phyloP scores from a whole-genome alignment of 2,329 filamentous ascomycete species.

The Epichloe elymi region DNA sequence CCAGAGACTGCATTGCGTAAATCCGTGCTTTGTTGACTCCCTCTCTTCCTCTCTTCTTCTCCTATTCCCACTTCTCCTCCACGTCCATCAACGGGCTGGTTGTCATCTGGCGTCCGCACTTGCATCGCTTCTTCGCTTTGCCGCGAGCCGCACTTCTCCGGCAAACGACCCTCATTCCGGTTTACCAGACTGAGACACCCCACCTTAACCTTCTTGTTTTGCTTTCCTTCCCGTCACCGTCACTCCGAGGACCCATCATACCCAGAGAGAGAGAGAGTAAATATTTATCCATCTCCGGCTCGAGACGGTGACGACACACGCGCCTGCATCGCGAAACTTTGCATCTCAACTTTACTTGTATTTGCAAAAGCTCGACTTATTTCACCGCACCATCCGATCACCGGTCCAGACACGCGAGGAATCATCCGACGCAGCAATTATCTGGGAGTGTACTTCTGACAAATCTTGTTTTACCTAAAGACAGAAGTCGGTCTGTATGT shows the following conservation, averaged over 20 bases:
- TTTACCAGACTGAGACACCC: background rate
- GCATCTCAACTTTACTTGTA: background rate
- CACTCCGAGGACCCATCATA: background rate
- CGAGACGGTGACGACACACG: background rate
- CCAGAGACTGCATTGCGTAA: background rate
- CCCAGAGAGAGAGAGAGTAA: background rate
- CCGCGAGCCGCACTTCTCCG: conserved; percentile 1
- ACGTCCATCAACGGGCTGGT: background rate
- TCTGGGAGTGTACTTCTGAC: no score
- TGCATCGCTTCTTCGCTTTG: background rate
- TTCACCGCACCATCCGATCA: background rate
- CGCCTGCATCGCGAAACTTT: background rate
- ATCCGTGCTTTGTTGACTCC: background rate
- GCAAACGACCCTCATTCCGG: background rate
- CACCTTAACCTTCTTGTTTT: background rate
- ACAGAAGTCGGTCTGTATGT: conserved; percentile 6
- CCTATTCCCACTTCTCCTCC: background rate
- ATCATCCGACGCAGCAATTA: background rate
- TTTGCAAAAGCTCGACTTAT: background rate
- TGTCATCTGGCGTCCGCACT: background rate
- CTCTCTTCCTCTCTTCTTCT: background rate
- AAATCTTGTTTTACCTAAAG: no score
- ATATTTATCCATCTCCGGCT: background rate
- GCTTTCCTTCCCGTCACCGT: background rate
- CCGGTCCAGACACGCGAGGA: background rate